Percentiles rank a stretch among this genome's conserved stretches.
phyloP scores from a whole-genome alignment of 208 protist genomes.

The Trypanosoma melophagium region DNA sequence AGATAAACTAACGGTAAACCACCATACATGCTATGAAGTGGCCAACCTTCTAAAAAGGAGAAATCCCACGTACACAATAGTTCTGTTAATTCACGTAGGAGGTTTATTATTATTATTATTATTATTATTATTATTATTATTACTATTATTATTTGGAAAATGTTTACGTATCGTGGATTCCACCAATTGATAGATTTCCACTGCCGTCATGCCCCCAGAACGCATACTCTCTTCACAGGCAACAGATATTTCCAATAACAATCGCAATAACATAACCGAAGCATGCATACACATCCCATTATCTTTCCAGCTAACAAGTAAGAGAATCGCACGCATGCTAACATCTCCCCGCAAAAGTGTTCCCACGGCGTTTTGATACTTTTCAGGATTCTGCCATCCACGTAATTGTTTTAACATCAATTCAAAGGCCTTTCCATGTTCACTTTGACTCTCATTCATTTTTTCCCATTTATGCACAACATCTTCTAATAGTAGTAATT shows the following conservation, averaged over 20 bases:
- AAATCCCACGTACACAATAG: slow-evolving; percentile 21
- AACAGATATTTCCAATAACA: slow-evolving; percentile 10
- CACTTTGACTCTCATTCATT: neutral
- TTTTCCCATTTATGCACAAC: slow-evolving; percentile 10
- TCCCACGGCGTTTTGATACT: slow-evolving; percentile 16
- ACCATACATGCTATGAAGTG: slow-evolving; percentile 11
- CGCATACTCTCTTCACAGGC: slow-evolving; percentile 2
- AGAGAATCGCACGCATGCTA: neutral
- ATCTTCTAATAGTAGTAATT: slow-evolving; percentile 23
- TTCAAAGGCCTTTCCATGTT: neutral
- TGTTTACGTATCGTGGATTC: slow-evolving; percentile 1
- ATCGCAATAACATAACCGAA: slow-evolving; percentile 14
- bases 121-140: too few species aligned
- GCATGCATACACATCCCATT: neutral
- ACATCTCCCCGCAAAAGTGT: slow-evolving; percentile 19
- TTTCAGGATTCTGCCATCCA: slow-evolving; percentile 9
- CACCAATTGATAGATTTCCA: slow-evolving; percentile 5
- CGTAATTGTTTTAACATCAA: slow-evolving; percentile 11
- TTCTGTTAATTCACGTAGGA: neutral
- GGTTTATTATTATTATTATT: too few species aligned
- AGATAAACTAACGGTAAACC: slow-evolving; percentile 22
- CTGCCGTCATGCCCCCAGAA: neutral
- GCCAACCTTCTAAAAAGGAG: slow-evolving; percentile 15
- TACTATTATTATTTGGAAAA: neutral
- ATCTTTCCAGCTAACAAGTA: slow-evolving; percentile 11